phyloP scores from a whole-genome alignment of 345 rosid species.

The Gossypium rotundifolium region DNA sequence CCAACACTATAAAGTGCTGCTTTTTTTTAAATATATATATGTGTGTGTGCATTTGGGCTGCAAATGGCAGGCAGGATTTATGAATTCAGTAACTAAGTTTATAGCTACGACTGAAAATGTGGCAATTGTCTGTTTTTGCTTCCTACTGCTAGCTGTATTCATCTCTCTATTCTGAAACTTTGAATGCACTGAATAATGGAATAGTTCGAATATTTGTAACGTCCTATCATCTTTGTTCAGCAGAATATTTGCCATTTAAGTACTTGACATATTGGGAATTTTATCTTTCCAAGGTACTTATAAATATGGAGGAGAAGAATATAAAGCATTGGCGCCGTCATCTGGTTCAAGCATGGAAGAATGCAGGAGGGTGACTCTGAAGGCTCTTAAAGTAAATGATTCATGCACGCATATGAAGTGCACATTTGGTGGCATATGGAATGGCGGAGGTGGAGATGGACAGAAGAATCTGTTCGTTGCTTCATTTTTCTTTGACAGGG shows the following conservation, averaged over 20 bases:
- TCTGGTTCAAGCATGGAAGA: constrained; percentile 68
- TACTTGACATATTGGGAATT: neutral
- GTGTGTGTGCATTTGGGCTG: neutral
- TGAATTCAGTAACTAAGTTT: neutral
- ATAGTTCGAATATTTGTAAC: neutral
- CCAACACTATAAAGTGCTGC: neutral
- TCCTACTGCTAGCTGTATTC: neutral
- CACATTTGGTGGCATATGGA: constrained; percentile 96
- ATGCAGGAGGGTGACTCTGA: constrained; percentile 58
- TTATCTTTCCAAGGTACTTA: constrained; percentile 47
- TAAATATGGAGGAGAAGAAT: constrained; percentile 62
- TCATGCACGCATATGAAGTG: constrained; percentile 90
- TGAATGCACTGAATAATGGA: neutral
- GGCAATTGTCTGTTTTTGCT: neutral
- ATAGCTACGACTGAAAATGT: neutral
- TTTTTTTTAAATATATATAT: too few relatives aligned
- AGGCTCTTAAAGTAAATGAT: constrained; percentile 81
- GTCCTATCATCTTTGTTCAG: neutral
- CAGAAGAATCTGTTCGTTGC: constrained; percentile 89
- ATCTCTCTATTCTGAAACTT: neutral
- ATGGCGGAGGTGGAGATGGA: constrained; percentile 98
- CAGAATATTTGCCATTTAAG: neutral
- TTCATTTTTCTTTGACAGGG: constrained; percentile 94
- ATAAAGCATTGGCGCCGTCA: constrained; percentile 46
- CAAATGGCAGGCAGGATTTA: neutral